phyloP scores from a whole-genome alignment of 176 grass and related monocot species.

The Carex parvula region DNA sequence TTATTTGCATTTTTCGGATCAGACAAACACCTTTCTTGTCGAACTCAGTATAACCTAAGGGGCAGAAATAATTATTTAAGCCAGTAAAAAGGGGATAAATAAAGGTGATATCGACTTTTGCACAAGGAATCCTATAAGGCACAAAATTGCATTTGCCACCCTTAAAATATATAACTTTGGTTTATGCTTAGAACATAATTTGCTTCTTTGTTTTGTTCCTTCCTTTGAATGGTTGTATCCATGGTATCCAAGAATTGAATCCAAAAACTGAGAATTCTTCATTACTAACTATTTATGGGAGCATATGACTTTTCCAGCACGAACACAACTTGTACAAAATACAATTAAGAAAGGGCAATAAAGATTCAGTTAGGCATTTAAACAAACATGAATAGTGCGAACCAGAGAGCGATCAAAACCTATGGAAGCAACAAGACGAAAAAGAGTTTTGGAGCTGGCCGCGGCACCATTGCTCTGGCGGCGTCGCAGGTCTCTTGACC shows the following conservation, averaged over 20 bases:
- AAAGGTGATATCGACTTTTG: neutral
- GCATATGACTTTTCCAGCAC: neutral
- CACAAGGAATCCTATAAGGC: neutral
- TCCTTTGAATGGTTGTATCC: neutral
- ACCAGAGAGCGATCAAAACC: constrained; percentile 7
- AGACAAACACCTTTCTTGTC: constrained; percentile 3
- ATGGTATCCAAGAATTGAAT: neutral
- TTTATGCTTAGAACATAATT: neutral
- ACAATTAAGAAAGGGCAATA: neutral
- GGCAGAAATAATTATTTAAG: neutral
- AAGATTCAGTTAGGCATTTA: constrained; percentile 3
- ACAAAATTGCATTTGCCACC: neutral
- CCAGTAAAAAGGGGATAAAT: neutral
- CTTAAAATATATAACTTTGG: neutral
- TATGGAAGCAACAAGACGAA: constrained; percentile 23
- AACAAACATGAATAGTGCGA: constrained; percentile 17
- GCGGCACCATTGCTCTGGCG: neutral
- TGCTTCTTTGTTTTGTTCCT: neutral
- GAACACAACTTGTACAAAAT: neutral
- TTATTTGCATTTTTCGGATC: constrained; percentile 25
- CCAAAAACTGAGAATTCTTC: neutral
- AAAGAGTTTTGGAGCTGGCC: constrained; percentile 3
- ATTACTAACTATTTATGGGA: neutral
- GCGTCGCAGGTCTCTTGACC: neutral
- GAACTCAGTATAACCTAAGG: constrained; percentile 15